Evolutionary conservation across 2,329 filamentous ascomycete genomes (phyloP).

Genomic region (Cercospora canescens): DNA sequence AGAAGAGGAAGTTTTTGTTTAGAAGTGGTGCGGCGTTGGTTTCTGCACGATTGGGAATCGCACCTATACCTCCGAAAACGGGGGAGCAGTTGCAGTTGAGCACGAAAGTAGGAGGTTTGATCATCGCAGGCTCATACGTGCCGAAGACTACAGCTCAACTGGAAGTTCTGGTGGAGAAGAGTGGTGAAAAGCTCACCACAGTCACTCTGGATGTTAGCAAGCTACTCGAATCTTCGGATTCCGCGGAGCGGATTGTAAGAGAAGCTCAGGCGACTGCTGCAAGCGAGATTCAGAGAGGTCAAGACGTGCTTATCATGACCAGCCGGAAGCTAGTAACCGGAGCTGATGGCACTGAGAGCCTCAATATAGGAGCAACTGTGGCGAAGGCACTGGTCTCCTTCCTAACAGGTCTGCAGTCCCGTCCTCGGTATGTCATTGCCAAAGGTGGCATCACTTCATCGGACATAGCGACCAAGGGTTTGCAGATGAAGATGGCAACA

Average conservation of each 20-base stretch:
- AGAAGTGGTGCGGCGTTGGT: constrained; percentile 51
- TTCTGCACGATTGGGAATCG: constrained; percentile 54
- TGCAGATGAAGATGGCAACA: constrained; percentile 55
- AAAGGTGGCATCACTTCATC: constrained; percentile 62
- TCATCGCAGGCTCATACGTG: constrained; percentile 60
- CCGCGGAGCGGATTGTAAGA: constrained; percentile 38
- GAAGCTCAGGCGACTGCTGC: constrained; percentile 39
- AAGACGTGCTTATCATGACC: constrained; percentile 62
- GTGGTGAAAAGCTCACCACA: constrained; percentile 44
- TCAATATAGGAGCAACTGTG: constrained; percentile 57
- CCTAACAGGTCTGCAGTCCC: constrained; percentile 47
- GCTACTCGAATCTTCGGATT: constrained; percentile 44
- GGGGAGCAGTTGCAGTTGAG: constrained; percentile 44
- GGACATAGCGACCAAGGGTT: constrained; percentile 58
- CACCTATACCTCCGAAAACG: constrained; percentile 53
- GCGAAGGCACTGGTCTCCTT: constrained; percentile 55
- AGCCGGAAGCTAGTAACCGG: constrained; percentile 55
- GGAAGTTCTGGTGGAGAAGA: constrained; percentile 42
- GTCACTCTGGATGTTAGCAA: constrained; percentile 52
- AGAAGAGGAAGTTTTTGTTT: constrained; percentile 48
- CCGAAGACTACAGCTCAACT: constrained; percentile 61
- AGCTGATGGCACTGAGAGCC: constrained; percentile 50
- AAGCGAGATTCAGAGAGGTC: constrained; percentile 41
- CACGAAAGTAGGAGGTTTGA: constrained; percentile 48
- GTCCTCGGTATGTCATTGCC: constrained; percentile 59